Percentiles rank a stretch among this genome's conserved stretches.
Conservation (phyloP, 2,329 filamentous ascomycete species). For the Trichoderma citrinoviride region DNA sequence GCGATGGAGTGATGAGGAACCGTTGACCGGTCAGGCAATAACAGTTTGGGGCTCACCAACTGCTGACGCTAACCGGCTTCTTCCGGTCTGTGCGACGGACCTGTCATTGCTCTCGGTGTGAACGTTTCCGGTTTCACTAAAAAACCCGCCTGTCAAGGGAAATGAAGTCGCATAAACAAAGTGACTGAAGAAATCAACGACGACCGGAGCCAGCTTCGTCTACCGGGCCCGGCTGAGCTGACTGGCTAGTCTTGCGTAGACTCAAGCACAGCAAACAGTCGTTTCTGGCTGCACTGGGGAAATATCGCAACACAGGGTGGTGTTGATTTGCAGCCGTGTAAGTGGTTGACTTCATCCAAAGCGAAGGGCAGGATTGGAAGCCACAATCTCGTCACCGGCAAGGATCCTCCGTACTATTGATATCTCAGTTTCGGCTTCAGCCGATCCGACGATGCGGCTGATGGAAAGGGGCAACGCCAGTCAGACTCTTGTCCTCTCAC, state of each 20-base stretch:
- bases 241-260: background rate
- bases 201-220: background rate
- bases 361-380: background rate
- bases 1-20: background rate
- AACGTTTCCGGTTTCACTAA: slow-evolving; percentile 11
- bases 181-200: no score
- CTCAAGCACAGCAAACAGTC: background rate
- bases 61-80: background rate
- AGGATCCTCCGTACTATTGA: background rate
- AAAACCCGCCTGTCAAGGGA: background rate
- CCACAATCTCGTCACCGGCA: background rate
- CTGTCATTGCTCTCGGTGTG: slow-evolving; percentile 6
- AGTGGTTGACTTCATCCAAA: background rate
- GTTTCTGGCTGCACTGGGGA: background rate
- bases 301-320: background rate
- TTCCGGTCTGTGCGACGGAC: background rate
- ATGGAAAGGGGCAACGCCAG: background rate
- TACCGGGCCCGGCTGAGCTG: background rate
- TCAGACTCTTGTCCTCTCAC: background rate
- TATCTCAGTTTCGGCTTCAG: background rate
- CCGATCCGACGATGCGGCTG: slow-evolving; percentile 1
- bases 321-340: background rate
- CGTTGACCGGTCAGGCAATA: background rate
- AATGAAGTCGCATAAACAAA: background rate
- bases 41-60: background rate